A percentile compares a stretch with the other conserved stretches of the same genome.
phyloP scores from a whole-genome alignment of 192 early-diverging fungal genomes.

The Geranomyces michiganensis region DNA sequence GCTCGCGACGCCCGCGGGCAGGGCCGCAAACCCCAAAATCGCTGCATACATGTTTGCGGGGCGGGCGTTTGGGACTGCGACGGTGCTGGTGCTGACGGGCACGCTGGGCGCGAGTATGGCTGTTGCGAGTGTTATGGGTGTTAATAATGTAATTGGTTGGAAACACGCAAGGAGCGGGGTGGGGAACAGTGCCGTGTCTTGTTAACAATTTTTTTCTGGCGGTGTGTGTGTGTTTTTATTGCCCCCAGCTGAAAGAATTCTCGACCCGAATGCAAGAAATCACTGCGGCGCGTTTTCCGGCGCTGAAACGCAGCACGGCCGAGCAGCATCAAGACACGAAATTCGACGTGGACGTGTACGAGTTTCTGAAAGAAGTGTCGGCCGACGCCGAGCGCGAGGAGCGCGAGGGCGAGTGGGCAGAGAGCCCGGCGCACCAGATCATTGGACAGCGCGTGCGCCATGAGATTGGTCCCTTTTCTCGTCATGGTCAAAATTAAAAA shows the following conservation, averaged over 20 bases:
- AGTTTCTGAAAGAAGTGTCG: slow-evolving; percentile 40
- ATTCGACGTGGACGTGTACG: slow-evolving; percentile 39
- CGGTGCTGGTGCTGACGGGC: slow-evolving; percentile 40
- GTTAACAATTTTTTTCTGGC: slow-evolving; percentile 2
- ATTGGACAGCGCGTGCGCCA: slow-evolving; percentile 20
- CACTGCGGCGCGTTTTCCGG: slow-evolving; percentile 28
- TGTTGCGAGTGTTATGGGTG: slow-evolving; percentile 40
- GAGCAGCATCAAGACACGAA: slow-evolving; percentile 24
- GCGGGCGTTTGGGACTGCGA: slow-evolving; percentile 45
- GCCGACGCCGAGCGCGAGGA: slow-evolving; percentile 33
- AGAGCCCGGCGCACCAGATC: slow-evolving; percentile 32
- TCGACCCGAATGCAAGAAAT: slow-evolving; percentile 35
- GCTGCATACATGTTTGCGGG: slow-evolving; percentile 53
- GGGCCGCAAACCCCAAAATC: slow-evolving; percentile 46
- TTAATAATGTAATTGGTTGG: slow-evolving; percentile 39
- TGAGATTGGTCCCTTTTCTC: slow-evolving; percentile 16
- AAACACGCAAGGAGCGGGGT: not conserved
- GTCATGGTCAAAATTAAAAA: slow-evolving; percentile 14
- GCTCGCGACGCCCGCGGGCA: slow-evolving; percentile 28
- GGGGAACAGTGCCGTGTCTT: not conserved
- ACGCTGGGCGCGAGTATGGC: slow-evolving; percentile 38
- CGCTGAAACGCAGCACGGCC: slow-evolving; percentile 32
- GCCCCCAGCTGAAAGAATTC: slow-evolving; percentile 42
- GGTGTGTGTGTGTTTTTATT: not conserved
- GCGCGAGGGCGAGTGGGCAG: slow-evolving; percentile 23